Evolutionary conservation across 2,329 filamentous ascomycete species (phyloP), one percentile per base, ranked within the genome.

Genomic region (Camptophora hylomeconis): DNA sequence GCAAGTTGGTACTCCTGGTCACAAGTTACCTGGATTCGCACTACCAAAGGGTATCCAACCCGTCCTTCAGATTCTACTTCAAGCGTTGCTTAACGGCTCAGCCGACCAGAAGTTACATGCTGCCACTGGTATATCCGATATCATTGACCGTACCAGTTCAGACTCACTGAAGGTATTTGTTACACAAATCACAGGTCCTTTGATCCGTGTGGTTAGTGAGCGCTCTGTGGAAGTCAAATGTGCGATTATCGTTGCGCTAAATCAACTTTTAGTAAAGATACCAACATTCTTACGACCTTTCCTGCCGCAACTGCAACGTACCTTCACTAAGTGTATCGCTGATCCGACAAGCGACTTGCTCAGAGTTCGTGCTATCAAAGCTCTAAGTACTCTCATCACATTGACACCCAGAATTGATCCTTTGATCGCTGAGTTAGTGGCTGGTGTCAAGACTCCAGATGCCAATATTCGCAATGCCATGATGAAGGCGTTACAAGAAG

Each of bases 121-220:
- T 33, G 89, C 92, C 24, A 66, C 95, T 38, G 89, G 82, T 32
- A 92, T 98, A 44, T 92, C 86, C 2, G 92, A 98, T 51, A 80
- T 98, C 42, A 79, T 95, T 40, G 89, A 95, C 58, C 75, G 89
- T 33, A 92, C 89, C 15, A 87, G 77, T 53, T 73, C 83, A 42
- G 77, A 84, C 35, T 76, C 86, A 12, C 64, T 98, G 38, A 92
- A 89, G 56, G 83, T 86, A 5, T 95, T 92, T 47, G 89, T 98
- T 36, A 94, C 87, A 17, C 86, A 94, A 49, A 94, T 98, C 45
- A 95, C 92, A 4, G 89, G 89, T 50, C 89, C 92, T 13, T 71
- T 98, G 30, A 98, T 98, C 54, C 81, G 89, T 69, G 87, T 95
- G 13, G 86, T 98, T 11, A 94, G 89, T 4, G 89, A 98, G 54